Evolutionary conservation across 495 filamentous ascomycete species (phyloP), one percentile per base, ranked within the genome.

Genomic region (Halenospora varia): DNA sequence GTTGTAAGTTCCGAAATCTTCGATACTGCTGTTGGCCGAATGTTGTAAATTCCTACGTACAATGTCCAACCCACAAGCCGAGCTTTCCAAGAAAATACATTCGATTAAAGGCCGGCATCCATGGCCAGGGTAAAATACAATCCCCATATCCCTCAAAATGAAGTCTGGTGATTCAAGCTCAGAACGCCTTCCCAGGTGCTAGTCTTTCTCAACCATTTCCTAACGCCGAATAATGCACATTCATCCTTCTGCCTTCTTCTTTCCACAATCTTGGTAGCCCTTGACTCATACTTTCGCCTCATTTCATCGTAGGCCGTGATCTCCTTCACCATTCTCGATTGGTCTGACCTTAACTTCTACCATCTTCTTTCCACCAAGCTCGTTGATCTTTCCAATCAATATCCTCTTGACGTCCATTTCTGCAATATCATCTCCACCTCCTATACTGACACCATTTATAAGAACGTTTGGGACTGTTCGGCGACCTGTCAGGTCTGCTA

Each of bases 391-490:
- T 39, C 83, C 84, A 25, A 80, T 76, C 55, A 98, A 73, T 55
- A 77, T 80, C 59, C 84, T 85, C n/a, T 79, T 78, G 41, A 73
- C 65, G 67, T 96, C 85, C 57, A 97, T 68, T 22, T 79, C 85
- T 40, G 82, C 80, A 56, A 97, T 80, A 29, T 96, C 90, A 65
- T 97, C 93, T 45, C 90, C 85, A 24, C 94, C 94, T 23, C 94
- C 94, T 60, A 97, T 92, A 65, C 88, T 94, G 68, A 85, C 84
- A 3, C 89, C 94, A 64, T 86, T 88, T 46, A 98, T 80, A 54
- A 98, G 74, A 25, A 98, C 77, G 65, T 98, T 98, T 2, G 94
- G 94, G 1, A 98, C 94, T 0, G 94, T 98, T 49, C 75, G 75
- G 20, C 94, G 77, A 22, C 89, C 88, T 2, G 94, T 98, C 62